These are phyloP conservation scores for Cladosporium sp. DNA, from an alignment of 2,329 filamentous ascomycete genomes.

Conservation along the genomic window DNA sequence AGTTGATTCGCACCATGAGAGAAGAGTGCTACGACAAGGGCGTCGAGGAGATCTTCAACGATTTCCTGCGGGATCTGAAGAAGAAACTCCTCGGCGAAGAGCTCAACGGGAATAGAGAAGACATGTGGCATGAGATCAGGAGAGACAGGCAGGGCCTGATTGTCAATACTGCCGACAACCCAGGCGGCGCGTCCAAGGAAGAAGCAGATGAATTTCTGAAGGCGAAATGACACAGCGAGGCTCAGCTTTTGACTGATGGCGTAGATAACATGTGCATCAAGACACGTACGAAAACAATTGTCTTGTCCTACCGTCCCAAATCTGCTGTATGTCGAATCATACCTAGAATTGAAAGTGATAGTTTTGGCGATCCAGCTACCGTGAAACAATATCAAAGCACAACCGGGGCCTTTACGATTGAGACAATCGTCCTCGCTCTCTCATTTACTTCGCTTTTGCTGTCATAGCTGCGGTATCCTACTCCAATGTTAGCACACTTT, in stretches of 20 bases:
- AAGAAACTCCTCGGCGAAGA: conserved; percentile 63
- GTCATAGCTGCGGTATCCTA: conserved; percentile 8
- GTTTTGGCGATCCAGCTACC: no score
- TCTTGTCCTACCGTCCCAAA: no score
- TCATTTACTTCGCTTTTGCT: conserved; percentile 3
- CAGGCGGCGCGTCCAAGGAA: conserved; percentile 1
- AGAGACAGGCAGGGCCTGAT: not conserved
- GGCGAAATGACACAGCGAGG: conserved; percentile 13
- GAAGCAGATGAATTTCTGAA: not conserved
- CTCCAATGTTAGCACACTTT: not conserved
- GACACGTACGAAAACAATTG: no score
- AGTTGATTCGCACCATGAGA: conserved; percentile 73
- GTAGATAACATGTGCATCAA: not conserved
- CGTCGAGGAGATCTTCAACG: conserved; percentile 72
- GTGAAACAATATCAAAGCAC: no score
- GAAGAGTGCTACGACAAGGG: conserved; percentile 73
- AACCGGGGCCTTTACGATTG: not conserved
- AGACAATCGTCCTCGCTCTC: not conserved
- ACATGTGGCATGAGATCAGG: conserved; percentile 73
- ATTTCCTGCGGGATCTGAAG: conserved; percentile 68
- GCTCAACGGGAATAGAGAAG: conserved; percentile 70
- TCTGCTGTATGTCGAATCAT: no score
- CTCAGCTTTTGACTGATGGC: not conserved
- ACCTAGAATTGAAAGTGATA: no score
- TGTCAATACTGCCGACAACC: not conserved